Evolutionary conservation across 1,284 basidiomycete genomes (phyloP).

Genomic region (Cutaneotrichosporon spelunceum): DNA sequence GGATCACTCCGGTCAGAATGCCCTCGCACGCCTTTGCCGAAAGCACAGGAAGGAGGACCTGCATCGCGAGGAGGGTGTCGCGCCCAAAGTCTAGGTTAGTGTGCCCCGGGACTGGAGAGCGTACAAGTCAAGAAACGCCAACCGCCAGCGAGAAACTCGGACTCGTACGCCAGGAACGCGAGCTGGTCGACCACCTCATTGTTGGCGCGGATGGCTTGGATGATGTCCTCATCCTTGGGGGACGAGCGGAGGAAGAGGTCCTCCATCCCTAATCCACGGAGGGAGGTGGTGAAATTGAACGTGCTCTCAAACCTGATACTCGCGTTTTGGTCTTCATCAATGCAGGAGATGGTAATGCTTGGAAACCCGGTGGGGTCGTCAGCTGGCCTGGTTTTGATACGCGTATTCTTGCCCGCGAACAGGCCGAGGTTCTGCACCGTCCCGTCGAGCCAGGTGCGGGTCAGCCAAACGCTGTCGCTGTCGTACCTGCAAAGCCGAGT

Average conservation of each 20-base stretch:
- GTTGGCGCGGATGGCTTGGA: constrained; percentile 43
- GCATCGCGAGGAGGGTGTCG: constrained; percentile 54
- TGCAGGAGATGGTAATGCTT: constrained; percentile 35
- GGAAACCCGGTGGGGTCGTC: constrained; percentile 38
- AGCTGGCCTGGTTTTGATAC: constrained; percentile 40
- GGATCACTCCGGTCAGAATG: constrained; percentile 53
- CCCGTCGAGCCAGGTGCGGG: constrained; percentile 54
- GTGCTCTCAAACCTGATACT: constrained; percentile 48
- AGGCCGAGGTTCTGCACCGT: constrained; percentile 48
- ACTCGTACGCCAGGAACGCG: constrained; percentile 45
- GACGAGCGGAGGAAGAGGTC: constrained; percentile 39
- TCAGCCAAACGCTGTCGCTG: constrained; percentile 45
- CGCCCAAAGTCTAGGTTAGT: constrained; percentile 49
- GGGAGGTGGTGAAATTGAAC: constrained; percentile 51
- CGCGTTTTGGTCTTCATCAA: constrained; percentile 31
- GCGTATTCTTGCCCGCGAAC: constrained; percentile 31
- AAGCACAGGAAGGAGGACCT: constrained; percentile 52
- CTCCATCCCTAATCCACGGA: constrained; percentile 43
- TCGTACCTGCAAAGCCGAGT: constrained; percentile 52
- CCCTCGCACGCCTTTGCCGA: constrained; percentile 53
- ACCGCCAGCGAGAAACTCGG: constrained; percentile 54
- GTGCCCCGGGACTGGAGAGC: constrained; percentile 11
- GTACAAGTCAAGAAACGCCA: constrained; percentile 54
- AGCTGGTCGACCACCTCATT: constrained; percentile 46
- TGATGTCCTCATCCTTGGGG: constrained; percentile 17